A percentile compares a stretch with the other conserved stretches of the same genome.
phyloP scores from a whole-genome alignment of 176 grass and related monocot species.

The Rhynchospora breviuscula region DNA sequence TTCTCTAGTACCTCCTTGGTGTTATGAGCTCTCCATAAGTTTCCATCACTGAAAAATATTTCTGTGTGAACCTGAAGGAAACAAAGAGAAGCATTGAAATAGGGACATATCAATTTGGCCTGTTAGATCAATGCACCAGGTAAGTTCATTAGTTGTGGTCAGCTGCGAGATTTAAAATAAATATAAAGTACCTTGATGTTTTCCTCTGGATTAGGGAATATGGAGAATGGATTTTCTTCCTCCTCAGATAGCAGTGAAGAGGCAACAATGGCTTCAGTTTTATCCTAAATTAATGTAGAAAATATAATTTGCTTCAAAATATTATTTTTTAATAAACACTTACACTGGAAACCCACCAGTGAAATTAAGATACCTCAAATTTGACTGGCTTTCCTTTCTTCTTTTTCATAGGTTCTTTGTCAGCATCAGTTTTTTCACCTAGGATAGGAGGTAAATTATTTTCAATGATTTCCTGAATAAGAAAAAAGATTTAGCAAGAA shows the following conservation, averaged over 20 bases:
- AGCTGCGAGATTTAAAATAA: neutral
- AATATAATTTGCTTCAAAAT: neutral
- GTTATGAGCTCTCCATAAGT: slow-evolving; percentile 89
- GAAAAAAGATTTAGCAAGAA: slow-evolving; percentile 12
- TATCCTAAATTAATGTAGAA: slow-evolving; percentile 45
- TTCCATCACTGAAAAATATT: slow-evolving; percentile 82
- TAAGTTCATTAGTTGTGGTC: neutral
- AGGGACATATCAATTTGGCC: neutral
- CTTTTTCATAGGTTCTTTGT: slow-evolving; percentile 89
- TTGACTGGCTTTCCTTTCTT: slow-evolving; percentile 74
- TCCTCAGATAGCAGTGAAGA: slow-evolving; percentile 52
- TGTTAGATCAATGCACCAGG: neutral
- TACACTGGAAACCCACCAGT: neutral
- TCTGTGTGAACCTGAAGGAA: slow-evolving; percentile 75
- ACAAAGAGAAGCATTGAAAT: neutral
- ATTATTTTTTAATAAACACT: slow-evolving; percentile 7
- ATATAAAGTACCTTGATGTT: slow-evolving; percentile 58
- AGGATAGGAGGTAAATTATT: slow-evolving; percentile 62
- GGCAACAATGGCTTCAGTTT: slow-evolving; percentile 41
- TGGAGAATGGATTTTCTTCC: slow-evolving; percentile 80
- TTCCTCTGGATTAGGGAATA: slow-evolving; percentile 82
- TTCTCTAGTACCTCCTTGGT: slow-evolving; percentile 67
- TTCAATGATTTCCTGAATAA: slow-evolving; percentile 72
- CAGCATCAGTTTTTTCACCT: slow-evolving; percentile 73
- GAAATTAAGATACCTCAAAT: slow-evolving; percentile 54